Percentiles rank a stretch among this genome's conserved stretches.
Conservation (phyloP, 306 rosid species). For the Fragaria ananassa region DNA sequence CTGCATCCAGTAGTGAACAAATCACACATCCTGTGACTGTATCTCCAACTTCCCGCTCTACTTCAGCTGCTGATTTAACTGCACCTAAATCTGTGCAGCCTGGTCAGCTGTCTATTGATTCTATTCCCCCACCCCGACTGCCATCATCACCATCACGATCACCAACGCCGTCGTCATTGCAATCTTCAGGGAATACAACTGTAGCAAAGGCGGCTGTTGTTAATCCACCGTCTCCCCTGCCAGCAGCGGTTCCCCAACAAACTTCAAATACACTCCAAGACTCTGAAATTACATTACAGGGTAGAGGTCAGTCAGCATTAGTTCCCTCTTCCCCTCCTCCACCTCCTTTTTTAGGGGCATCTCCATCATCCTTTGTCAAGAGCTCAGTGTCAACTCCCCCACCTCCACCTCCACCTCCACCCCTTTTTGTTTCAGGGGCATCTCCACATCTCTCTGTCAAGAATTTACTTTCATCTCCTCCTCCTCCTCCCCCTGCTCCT, state of each 20-base stretch:
- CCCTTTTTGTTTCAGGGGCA: conserved; percentile 15
- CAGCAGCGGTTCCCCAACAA: conserved; percentile 21
- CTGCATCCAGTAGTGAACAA: conserved; percentile 37
- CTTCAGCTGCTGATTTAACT: conserved; percentile 31
- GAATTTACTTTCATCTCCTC: conserved; percentile 16
- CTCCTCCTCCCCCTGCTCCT: conserved; percentile 19
- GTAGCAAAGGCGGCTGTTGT: conserved; percentile 26
- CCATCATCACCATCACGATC: conserved; percentile 24
- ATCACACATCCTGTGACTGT: conserved; percentile 30
- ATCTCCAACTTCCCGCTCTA: conserved; percentile 24
- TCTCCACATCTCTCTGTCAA: conserved; percentile 15
- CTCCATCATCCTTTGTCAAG: conserved; percentile 27
- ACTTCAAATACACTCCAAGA: conserved; percentile 30
- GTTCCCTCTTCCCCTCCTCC: conserved; percentile 27
- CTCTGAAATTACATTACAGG: conserved; percentile 27
- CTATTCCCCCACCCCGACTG: conserved; percentile 32
- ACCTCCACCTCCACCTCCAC: conserved; percentile 4
- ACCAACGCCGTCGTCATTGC: conserved; percentile 25
- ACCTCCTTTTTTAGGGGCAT: conserved; percentile 23
- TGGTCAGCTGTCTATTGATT: conserved; percentile 14
- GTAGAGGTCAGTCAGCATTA: conserved; percentile 28
- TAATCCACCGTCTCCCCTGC: conserved; percentile 18
- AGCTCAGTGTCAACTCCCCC: conserved; percentile 24
- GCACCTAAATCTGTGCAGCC: conserved; percentile 31
- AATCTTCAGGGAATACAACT: conserved; percentile 34